Evolutionary conservation across 257 asterid genomes (phyloP).

Genomic region (Osmanthus fragrans): DNA sequence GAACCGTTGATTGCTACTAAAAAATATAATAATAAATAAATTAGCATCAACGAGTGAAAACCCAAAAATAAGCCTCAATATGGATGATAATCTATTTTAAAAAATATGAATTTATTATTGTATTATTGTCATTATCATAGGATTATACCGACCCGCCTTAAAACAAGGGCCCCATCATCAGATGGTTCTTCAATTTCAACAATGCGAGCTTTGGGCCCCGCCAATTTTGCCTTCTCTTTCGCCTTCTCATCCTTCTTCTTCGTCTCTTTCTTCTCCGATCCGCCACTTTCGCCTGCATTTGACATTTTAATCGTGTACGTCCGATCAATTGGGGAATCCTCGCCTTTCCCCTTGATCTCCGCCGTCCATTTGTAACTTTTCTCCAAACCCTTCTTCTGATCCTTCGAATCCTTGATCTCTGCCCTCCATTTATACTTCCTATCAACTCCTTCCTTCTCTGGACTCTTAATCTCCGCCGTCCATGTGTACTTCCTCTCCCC

Average conservation of each 20-base stretch:
- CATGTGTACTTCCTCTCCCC: constrained; percentile 81
- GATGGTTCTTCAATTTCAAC: constrained; percentile 70
- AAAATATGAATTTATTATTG: background rate
- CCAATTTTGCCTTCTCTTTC: constrained; percentile 39
- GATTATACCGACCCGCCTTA: constrained; percentile 59
- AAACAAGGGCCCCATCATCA: constrained; percentile 63
- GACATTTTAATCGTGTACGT: constrained; percentile 61
- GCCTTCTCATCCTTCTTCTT: constrained; percentile 32
- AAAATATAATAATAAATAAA: background rate
- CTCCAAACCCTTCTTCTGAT: constrained; percentile 47
- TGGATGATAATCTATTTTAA: background rate
- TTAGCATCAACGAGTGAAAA: background rate
- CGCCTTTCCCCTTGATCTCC: constrained; percentile 72
- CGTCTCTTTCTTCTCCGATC: constrained; percentile 23
- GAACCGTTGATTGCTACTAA: too few relatives aligned
- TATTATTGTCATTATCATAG: background rate
- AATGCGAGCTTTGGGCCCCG: constrained; percentile 34
- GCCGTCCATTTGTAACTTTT: constrained; percentile 64
- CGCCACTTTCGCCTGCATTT: constrained; percentile 31
- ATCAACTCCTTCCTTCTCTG: constrained; percentile 51
- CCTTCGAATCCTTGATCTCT: constrained; percentile 60
- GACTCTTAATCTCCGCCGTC: constrained; percentile 79
- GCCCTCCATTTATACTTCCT: constrained; percentile 75
- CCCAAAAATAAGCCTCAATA: background rate
- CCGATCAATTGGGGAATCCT: constrained; percentile 42